These are phyloP conservation scores for Aspergillus sergii DNA, from an alignment of 2,329 filamentous ascomycete species.

Conservation along the genomic window DNA sequence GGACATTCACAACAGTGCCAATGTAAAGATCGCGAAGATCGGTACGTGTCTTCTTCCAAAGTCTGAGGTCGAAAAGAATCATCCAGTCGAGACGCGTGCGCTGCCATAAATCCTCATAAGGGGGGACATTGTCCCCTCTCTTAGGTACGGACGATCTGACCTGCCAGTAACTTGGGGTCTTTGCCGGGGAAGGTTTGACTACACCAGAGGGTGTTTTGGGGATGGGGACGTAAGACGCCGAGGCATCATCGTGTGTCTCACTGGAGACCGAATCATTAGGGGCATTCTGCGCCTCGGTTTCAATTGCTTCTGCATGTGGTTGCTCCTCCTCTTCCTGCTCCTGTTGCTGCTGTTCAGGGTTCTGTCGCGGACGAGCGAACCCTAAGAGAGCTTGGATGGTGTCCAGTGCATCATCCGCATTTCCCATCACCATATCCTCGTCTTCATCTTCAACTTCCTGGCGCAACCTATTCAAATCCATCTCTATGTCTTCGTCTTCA, in stretches of 20 bases:
- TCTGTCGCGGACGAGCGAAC: conserved; percentile 58
- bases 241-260: conserved; percentile 20
- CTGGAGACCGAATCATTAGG: conserved; percentile 18
- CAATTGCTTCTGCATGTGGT: conserved; percentile 19
- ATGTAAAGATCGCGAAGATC: conserved; percentile 93
- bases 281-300: conserved; percentile 12
- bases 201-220: conserved; percentile 73
- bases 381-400: conserved; percentile 77
- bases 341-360: conserved; percentile 4
- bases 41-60: conserved; percentile 95
- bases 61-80: conserved; percentile 87
- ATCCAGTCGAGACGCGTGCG: conserved; percentile 91
- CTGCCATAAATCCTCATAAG: conserved; percentile 85
- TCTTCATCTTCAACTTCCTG: conserved; percentile 34
- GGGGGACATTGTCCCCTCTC: conserved; percentile 63
- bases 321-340: conserved; percentile 24
- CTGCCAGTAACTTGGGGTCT: conserved; percentile 77
- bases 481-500: conserved; percentile 44
- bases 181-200: conserved; percentile 46
- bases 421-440: conserved; percentile 55
- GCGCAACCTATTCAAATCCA: conserved; percentile 24
- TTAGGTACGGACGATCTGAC: conserved; percentile 74
- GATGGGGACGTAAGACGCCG: conserved; percentile 58
- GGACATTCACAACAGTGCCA: conserved; percentile 91
- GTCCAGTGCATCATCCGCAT: conserved; percentile 69